These are phyloP conservation scores for Mycena venus DNA, from an alignment of 768 basidiomycete species.

Conservation along the genomic window DNA sequence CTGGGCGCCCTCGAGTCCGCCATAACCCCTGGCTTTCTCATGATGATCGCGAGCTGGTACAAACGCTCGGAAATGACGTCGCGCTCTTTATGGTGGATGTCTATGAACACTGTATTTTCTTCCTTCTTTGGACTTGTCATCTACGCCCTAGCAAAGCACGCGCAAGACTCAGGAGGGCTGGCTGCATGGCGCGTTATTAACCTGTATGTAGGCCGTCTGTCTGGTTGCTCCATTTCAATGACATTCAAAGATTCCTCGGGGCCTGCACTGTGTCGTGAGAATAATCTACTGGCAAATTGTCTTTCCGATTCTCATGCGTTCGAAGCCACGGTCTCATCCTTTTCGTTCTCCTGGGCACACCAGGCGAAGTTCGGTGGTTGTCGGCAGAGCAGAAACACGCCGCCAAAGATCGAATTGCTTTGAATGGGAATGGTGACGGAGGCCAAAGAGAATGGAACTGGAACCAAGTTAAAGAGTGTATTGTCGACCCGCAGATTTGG, in stretches of 20 bases:
- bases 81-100: slow-evolving; percentile 12
- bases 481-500: slow-evolving; percentile 19
- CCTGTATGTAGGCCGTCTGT: background rate
- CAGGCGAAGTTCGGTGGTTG: slow-evolving; percentile 18
- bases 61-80: slow-evolving; percentile 21
- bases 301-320: background rate
- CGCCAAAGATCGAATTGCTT: slow-evolving; percentile 3
- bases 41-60: slow-evolving; percentile 18
- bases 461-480: slow-evolving; percentile 20
- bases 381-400: slow-evolving; percentile 14
- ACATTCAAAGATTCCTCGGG: slow-evolving; percentile 5
- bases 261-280: slow-evolving; percentile 16
- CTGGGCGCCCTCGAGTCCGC: slow-evolving; percentile 4
- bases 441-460: slow-evolving; percentile 19
- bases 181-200: slow-evolving; percentile 23
- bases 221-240: background rate
- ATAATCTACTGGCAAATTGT: background rate
- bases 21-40: slow-evolving; percentile 16
- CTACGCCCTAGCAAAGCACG: slow-evolving; percentile 17
- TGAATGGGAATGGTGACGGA: slow-evolving; percentile 19
- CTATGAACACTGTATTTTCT: slow-evolving; percentile 16
- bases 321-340: slow-evolving; percentile 10
- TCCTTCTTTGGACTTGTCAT: slow-evolving; percentile 13
- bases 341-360: slow-evolving; percentile 12
- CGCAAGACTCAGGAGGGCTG: slow-evolving; percentile 17